Conservation (phyloP, 2,329 filamentous ascomycete species). For the Calonectria fujianensis region DNA sequence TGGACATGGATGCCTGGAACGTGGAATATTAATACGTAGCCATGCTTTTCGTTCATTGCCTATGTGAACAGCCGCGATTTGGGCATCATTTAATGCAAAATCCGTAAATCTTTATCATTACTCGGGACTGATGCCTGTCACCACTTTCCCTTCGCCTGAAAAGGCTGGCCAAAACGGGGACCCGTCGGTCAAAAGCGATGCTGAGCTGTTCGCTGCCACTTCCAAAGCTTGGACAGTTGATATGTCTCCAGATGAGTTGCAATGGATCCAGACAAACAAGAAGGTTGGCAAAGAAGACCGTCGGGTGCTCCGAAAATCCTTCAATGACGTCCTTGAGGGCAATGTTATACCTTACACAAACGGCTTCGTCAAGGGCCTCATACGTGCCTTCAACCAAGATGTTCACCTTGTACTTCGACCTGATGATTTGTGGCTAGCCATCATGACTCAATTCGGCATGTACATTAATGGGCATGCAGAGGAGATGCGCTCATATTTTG, state of each 20-base stretch:
- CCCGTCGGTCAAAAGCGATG: neutral
- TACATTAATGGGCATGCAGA: constrained; percentile 7
- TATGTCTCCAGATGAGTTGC: neutral
- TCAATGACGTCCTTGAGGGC: neutral
- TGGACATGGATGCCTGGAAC: too few species aligned
- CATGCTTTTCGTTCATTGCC: too few species aligned
- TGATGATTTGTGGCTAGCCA: constrained; percentile 22
- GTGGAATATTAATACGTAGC: too few species aligned
- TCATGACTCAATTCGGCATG: constrained; percentile 15
- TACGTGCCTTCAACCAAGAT: constrained; percentile 21
- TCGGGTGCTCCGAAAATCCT: neutral
- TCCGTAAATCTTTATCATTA: too few species aligned
- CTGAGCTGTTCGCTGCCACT: neutral
- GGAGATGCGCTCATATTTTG: constrained; percentile 20
- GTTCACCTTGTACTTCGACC: constrained; percentile 4
- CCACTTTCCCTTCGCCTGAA: neutral
- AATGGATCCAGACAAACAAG: neutral
- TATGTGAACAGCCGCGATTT: too few species aligned
- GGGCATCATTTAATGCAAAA: too few species aligned
- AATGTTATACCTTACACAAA: neutral
- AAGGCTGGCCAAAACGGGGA: neutral
- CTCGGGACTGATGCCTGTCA: neutral
- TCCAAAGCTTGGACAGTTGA: constrained; percentile 14
- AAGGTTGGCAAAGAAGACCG: constrained; percentile 15
- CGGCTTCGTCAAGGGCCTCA: constrained; percentile 1